Base-by-base conservation (phyloP, 352 stramenopile genomes). In the Globisporangium spinosum region DNA sequence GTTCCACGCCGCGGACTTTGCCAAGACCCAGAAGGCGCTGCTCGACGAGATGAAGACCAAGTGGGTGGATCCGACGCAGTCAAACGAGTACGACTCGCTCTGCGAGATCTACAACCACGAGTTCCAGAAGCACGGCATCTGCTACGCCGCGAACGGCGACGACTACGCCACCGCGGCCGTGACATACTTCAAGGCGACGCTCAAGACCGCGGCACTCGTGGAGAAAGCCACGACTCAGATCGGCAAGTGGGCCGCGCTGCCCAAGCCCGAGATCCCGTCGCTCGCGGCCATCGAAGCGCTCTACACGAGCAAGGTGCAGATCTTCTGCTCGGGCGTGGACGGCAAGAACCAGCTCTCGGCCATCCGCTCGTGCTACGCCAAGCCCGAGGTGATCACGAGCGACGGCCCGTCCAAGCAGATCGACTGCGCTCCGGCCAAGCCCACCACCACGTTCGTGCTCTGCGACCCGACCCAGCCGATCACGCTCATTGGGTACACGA, bases 41-140 rank as follows among this genome's bases (percentile, higher is more conserved):
- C 73, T 91, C 8, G 68, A 74, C 15, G 58, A 77, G 43, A 90
- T 92, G 84, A 71, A 67, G 5, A 60, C 67, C 67, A 47, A 47
- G 38, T 47, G 38, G 38, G 38, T 47, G 77, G 85, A 94, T 55
- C 74, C 85, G 29, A 85, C 85, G 17, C 70, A 85, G 49, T 23
- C 66, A 13, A 82, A 72, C 49, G 74, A 77, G n/a, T 83, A 87
- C 72, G 77, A 92, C 71, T 74, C 81, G 68, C 74, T 94, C 2
- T 94, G 86, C 60, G 82, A 92, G 59, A 77, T 91, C 43, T 94
- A 93, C 82, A 90, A 94, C 75, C 85, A 94, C 73, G 85, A 93
- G 75, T 93, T 94, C 75, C 87, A 94, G 75, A 94, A 94, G 74
- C 87, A 94, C 70, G 85, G 87, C 34, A 70, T 93, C 56, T 94